Percentiles rank a stretch among this genome's conserved stretches.
Evolutionary conservation across 2,329 filamentous ascomycete species (phyloP).

Genomic region (Botrytis hyacinthi): DNA sequence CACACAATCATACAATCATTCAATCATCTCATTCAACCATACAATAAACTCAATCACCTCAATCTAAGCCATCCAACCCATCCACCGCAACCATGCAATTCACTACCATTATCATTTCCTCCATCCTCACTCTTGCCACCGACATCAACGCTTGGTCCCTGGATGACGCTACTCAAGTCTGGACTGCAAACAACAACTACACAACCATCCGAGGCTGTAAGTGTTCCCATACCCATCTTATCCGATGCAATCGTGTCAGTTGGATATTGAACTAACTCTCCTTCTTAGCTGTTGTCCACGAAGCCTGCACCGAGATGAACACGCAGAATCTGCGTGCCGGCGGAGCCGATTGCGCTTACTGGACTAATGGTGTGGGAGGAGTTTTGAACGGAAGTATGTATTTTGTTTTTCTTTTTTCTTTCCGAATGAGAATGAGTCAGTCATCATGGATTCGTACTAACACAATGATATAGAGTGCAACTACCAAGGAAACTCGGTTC

Average conservation of each 20-base stretch:
- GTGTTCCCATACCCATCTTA: background rate
- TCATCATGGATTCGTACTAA: background rate
- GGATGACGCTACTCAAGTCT: accelerated
- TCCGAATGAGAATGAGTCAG: too few relatives aligned
- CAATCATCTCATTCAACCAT: background rate
- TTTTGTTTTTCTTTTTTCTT: too few relatives aligned
- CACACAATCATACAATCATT: background rate
- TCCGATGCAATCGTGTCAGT: background rate
- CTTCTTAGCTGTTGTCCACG: background rate
- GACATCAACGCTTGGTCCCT: background rate
- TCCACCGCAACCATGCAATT: background rate
- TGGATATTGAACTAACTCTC: background rate
- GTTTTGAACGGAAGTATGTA: background rate
- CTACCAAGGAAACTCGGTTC: background rate
- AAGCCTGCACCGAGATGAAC: background rate
- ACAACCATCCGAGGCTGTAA: background rate
- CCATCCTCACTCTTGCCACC: background rate
- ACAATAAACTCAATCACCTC: background rate
- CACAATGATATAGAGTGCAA: background rate
- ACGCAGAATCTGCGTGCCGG: background rate
- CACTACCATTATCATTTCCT: background rate
- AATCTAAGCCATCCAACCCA: background rate
- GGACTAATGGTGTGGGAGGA: background rate
- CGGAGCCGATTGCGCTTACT: background rate
- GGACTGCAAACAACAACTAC: background rate